Base-by-base conservation (phyloP, 768 basidiomycete species). In the Podaxis carcinomalis region DNA sequence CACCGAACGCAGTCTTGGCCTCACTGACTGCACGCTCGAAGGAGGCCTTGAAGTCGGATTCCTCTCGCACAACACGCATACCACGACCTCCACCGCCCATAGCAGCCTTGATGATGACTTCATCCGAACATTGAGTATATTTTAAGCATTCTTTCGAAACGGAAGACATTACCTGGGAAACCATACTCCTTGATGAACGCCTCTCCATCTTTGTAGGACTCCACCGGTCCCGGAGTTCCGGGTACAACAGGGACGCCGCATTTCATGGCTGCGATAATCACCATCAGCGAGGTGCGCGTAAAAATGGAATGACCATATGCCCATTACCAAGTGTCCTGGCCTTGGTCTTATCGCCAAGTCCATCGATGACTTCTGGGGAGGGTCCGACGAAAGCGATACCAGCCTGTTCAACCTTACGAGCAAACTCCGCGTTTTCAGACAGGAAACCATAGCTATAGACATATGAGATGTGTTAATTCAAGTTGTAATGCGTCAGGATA, bases 81-180 rank as follows among this genome's bases (percentile, higher is more conserved):
- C 97, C 97, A 67, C 96, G 93, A 57, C 97, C 97, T 67, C 96
- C 96, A 61, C 95, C 96, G 61, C 96, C 96, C 92, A 97, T 95
- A 7, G 96, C 96, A 40, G 97, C 97, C 78, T 98, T 99, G 85
- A 99, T 98, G 74, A 99, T 98, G 57, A 99, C 94, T 88, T 51
- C 27, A 39, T 35, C 19, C 51, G 60, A 47, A 42, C 28, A 11
- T 51, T 55, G 16, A 67, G 51, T 46, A 56, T 53, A 60, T 25
- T 13, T 56, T 47, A 5, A 35, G 11, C 52, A 57, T 50, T 40
- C 2, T 32, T 25, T 27, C 32, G 9, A 35, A 27, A 36, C 51
- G 13, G 25, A n/a, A 19, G 37, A 14, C 70, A 77, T 64, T 61
- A 88, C 90, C 86, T 69, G 96, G 96, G 79, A 97, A 97, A 13